A percentile compares a stretch with the other conserved stretches of the same genome.
Evolutionary conservation across 2,329 filamentous ascomycete genomes (phyloP).

Genomic region (Sordariomycetes sp.): DNA sequence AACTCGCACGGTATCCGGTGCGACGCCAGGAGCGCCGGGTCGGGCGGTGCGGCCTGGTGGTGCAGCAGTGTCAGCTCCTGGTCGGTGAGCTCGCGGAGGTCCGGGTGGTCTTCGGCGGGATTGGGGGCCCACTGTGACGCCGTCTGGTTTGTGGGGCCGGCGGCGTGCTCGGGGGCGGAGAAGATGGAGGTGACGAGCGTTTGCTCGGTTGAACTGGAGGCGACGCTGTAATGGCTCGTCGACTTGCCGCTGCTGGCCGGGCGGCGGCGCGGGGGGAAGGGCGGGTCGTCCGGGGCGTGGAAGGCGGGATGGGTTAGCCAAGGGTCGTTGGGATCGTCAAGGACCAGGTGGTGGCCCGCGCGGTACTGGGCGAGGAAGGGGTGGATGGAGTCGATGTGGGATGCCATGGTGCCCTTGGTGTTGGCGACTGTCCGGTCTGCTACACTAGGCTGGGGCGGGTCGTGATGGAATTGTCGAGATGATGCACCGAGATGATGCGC

Average conservation of each 20-base stretch:
- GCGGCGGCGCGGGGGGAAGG: background rate
- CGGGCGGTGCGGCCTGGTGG: background rate
- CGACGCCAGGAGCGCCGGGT: conserved; percentile 4
- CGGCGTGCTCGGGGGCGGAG: background rate
- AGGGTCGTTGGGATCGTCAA: background rate
- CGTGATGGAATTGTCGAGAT: too few species aligned
- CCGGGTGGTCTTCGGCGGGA: background rate
- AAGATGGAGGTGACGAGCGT: background rate
- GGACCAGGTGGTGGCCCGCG: background rate
- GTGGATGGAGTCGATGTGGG: background rate
- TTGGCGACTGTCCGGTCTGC: background rate
- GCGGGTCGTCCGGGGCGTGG: background rate
- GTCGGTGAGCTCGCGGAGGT: background rate
- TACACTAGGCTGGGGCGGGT: background rate
- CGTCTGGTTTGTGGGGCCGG: too few species aligned
- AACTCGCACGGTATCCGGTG: conserved; percentile 34
- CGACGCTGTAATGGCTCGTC: background rate
- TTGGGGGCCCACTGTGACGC: background rate
- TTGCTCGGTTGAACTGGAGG: background rate
- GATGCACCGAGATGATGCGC: too few species aligned
- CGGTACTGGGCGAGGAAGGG: background rate
- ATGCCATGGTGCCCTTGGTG: background rate
- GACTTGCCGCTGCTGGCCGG: background rate
- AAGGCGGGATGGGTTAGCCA: background rate
- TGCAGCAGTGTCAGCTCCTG: background rate